A percentile compares a stretch with the other conserved stretches of the same genome.
Evolutionary conservation across 208 protist species (phyloP).

Genomic region (Wallacemonas sp.): DNA sequence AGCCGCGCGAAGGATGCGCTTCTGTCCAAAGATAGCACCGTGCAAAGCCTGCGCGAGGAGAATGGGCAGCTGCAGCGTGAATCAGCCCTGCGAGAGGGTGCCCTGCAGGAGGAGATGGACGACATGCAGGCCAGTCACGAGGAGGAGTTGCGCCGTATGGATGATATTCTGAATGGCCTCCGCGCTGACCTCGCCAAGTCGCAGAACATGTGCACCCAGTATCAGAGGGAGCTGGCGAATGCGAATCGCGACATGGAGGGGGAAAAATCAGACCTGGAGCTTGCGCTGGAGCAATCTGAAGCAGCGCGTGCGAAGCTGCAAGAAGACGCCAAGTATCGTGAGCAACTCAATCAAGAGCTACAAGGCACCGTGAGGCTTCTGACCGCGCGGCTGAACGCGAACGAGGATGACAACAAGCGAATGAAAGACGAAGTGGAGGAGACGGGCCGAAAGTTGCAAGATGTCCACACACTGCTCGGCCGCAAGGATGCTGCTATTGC

Average conservation of each 20-base stretch:
- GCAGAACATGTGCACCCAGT: constrained; percentile 53
- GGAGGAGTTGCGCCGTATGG: constrained; percentile 70
- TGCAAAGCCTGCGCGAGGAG: constrained; percentile 69
- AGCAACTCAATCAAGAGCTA: constrained; percentile 79
- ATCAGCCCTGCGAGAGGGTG: constrained; percentile 38
- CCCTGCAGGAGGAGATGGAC: constrained; percentile 62
- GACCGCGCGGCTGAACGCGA: constrained; percentile 58
- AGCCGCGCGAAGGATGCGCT: constrained; percentile 40
- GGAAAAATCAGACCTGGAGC: constrained; percentile 48
- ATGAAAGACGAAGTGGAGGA: constrained; percentile 77
- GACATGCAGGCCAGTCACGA: constrained; percentile 55
- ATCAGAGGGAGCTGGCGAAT: constrained; percentile 60
- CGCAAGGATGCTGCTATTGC: constrained; percentile 81
- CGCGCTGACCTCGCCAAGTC: constrained; percentile 67
- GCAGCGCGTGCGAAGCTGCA: constrained; percentile 53
- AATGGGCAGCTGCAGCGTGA: constrained; percentile 56
- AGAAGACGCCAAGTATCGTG: constrained; percentile 67
- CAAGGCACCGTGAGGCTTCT: constrained; percentile 84
- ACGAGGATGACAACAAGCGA: constrained; percentile 75
- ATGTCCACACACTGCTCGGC: constrained; percentile 78
- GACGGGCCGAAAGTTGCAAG: constrained; percentile 66
- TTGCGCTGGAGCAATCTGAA: constrained; percentile 58
- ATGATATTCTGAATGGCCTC: constrained; percentile 77
- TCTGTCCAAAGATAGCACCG: constrained; percentile 37
- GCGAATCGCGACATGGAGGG: constrained; percentile 53